Evolutionary conservation across 805 yeast genomes (phyloP).

Genomic region (Saturnispora ahearnii): DNA sequence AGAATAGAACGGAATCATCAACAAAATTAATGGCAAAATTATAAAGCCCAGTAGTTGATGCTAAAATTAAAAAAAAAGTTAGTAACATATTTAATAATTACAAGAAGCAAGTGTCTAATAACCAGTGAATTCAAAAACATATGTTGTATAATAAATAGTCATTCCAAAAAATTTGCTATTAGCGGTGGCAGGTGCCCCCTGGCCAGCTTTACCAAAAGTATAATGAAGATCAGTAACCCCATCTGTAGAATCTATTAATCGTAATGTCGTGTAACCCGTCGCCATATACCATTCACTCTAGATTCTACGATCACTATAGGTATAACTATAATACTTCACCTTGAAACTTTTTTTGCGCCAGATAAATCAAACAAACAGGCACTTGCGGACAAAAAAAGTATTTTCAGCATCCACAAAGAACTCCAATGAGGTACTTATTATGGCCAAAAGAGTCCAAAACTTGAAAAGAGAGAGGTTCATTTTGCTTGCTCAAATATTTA

Average conservation of each 20-base stretch:
- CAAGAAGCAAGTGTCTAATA: neutral
- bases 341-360: neutral
- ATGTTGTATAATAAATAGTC: neutral
- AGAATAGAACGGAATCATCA: slow-evolving; percentile 29
- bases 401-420: neutral
- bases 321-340: slow-evolving; percentile 1
- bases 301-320: neutral
- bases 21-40: slow-evolving; percentile 15
- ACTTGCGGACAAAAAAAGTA: neutral
- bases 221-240: slow-evolving; percentile 1
- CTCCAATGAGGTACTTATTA: neutral
- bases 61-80: slow-evolving; percentile 2
- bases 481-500: neutral
- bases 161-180: neutral
- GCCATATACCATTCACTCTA: neutral
- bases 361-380: neutral
- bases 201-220: neutral
- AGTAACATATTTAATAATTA: neutral
- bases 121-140: slow-evolving; percentile 9
- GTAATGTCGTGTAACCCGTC: neutral
- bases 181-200: neutral
- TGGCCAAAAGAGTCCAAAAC: neutral
- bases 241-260: neutral
- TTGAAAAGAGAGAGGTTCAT: neutral
- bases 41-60: slow-evolving; percentile 22